Conservation (phyloP, 768 basidiomycete genomes). For the Boletus reticulatus region DNA sequence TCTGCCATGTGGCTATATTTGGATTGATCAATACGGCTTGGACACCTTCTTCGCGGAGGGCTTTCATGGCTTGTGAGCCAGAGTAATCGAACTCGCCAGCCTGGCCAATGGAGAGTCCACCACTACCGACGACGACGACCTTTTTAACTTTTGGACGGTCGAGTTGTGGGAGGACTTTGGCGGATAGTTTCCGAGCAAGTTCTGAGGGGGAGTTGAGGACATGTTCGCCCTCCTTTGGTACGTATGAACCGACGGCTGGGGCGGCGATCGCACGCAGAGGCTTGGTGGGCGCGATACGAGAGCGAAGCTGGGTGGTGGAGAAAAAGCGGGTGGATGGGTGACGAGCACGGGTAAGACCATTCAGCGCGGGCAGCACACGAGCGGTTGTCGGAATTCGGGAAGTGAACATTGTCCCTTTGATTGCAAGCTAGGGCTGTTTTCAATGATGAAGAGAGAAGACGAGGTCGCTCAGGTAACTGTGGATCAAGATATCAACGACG, state of each 20-base stretch:
- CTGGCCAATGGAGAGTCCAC: slow-evolving; percentile 95
- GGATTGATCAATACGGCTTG: slow-evolving; percentile 96
- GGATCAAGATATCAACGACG: slow-evolving; percentile 3
- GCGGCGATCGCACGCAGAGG: slow-evolving; percentile 66
- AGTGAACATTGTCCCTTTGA: slow-evolving; percentile 7
- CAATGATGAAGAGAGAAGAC: slow-evolving; percentile 28
- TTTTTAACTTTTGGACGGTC: slow-evolving; percentile 90
- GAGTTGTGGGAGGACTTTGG: slow-evolving; percentile 89
- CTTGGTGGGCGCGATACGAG: slow-evolving; percentile 44
- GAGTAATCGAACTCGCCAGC: slow-evolving; percentile 99
- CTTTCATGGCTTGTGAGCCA: slow-evolving; percentile 98
- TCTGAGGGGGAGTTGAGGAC: slow-evolving; percentile 94
- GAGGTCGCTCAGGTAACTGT: slow-evolving; percentile 31
- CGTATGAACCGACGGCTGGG: slow-evolving; percentile 71
- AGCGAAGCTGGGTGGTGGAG: slow-evolving; percentile 43
- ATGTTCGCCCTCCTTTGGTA: slow-evolving; percentile 61
- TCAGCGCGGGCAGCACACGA: neutral
- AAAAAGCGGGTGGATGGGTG: slow-evolving; percentile 43
- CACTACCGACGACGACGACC: slow-evolving; percentile 94
- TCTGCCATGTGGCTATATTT: slow-evolving; percentile 99
- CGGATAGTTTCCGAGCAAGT: slow-evolving; percentile 89
- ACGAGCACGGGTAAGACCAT: slow-evolving; percentile 11
- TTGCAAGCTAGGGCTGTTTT: neutral
- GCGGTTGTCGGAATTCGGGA: slow-evolving; percentile 13
- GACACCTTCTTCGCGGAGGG: slow-evolving; percentile 92